Evolutionary conservation across 2,329 filamentous ascomycete species (phyloP).

Genomic region (Talaromyces rugulosus): DNA sequence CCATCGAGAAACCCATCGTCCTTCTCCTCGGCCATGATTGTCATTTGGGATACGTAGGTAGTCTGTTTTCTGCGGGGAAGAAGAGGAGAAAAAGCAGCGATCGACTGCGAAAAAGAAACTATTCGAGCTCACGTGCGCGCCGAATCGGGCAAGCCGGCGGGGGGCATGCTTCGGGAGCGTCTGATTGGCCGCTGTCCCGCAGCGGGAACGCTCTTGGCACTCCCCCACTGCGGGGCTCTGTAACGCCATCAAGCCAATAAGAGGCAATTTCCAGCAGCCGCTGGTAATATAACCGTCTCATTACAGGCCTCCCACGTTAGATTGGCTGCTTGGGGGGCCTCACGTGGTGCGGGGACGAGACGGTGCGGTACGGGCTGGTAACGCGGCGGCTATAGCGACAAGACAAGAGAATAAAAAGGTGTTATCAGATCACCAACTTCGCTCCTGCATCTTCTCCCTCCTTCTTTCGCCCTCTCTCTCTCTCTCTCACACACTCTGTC

Average conservation of each 20-base stretch:
- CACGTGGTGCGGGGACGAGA: constrained; percentile 12
- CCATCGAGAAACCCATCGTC: constrained; percentile 30
- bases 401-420: background rate
- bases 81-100: background rate
- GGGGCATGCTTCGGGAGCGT: background rate
- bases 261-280: background rate
- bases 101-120: background rate
- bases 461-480: background rate
- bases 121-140: background rate
- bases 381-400: background rate
- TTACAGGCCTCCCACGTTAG: background rate
- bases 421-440: background rate
- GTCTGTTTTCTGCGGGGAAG: background rate
- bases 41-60: background rate
- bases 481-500: background rate
- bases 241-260: background rate
- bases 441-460: background rate
- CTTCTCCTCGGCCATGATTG: constrained; percentile 11
- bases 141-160: constrained; percentile 2
- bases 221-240: background rate
- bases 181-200: background rate
- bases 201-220: background rate
- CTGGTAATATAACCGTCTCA: background rate
- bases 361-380: background rate
- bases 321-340: background rate